Evolutionary conservation across 2,329 filamentous ascomycete species (phyloP), one percentile per base, ranked within the genome.

Genomic region (Aspergillus neoniger): DNA sequence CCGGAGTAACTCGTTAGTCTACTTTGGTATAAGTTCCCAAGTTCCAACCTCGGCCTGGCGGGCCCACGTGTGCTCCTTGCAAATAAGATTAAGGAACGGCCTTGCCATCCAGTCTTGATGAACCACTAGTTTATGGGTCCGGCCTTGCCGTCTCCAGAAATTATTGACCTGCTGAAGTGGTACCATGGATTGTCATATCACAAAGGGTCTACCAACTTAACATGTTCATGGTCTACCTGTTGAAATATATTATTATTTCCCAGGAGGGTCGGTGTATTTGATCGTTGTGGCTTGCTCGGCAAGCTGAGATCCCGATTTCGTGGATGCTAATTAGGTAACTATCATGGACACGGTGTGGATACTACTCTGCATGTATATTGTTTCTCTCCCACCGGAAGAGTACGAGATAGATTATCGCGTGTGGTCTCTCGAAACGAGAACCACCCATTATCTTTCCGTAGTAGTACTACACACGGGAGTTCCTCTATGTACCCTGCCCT

Each of bases 61-160:
- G 63, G 41, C 61, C 60, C 60, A 64, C 60, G 58, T 59, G 61
- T 57, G 47, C 56, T 63, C 61, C 63, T 61, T 65, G 55, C 61
- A 65, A 63, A 65, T 65, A 53, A 63, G 55, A 58, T 60, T 58
- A 43, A 61, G 51, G 59, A 47, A 61, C 44, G 23, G 36, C 49
- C 28, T 39, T 59, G 57, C 52, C 60, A 63, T 49, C 57, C 53
- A 49, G 55, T 55, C 43, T 47, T 47, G 54, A 63, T 52, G 58
- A 63, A 63, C 61, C 58, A 61, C 63, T 65, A 63, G 60, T 61
- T 60, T 61, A 58, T 60, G 63, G 60, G 58, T 63, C 57, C 38
- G 23, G n/a, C 55, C 57, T 17, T 47, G 32, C 61, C 53, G 50
- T 60, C 58, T 60, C 61, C 55, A 58, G 58, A 52, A 57, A 58